phyloP scores from a whole-genome alignment of 768 basidiomycete species.

The Tubosaeta sp. region DNA sequence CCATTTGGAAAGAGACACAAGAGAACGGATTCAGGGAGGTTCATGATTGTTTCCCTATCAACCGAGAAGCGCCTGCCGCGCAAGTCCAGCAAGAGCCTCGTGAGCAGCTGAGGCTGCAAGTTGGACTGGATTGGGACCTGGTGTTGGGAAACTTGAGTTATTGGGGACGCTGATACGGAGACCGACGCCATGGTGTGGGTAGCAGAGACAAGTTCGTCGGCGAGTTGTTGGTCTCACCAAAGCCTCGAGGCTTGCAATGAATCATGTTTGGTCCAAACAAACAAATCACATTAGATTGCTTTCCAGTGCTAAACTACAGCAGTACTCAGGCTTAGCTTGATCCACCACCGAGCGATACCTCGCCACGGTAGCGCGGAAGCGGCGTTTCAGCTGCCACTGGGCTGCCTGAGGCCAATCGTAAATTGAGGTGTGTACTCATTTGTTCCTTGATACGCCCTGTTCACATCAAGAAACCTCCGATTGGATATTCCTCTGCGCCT shows the following conservation, averaged over 20 bases:
- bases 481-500: no score
- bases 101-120: conserved; percentile 83
- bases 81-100: conserved; percentile 86
- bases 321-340: background rate
- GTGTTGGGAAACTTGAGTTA: conserved; percentile 52
- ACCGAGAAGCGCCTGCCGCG: conserved; percentile 89
- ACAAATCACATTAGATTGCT: conserved; percentile 12
- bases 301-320: background rate
- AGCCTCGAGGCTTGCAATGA: conserved; percentile 28
- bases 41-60: conserved; percentile 97
- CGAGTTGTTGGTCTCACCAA: conserved; percentile 18
- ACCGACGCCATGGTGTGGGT: conserved; percentile 35
- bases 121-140: conserved; percentile 58
- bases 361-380: background rate
- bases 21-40: conserved; percentile 94
- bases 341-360: background rate
- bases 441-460: conserved; percentile 5
- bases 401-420: background rate
- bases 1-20: conserved; percentile 97
- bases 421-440: conserved; percentile 6
- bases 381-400: background rate
- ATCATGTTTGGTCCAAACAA: conserved; percentile 30
- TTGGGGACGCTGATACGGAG: conserved; percentile 48
- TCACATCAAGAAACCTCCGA: conserved; percentile 4
- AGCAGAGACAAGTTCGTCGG: conserved; percentile 9